Base-by-base conservation (phyloP, 805 yeast genomes). In the Yamadazyma nakazawae region DNA sequence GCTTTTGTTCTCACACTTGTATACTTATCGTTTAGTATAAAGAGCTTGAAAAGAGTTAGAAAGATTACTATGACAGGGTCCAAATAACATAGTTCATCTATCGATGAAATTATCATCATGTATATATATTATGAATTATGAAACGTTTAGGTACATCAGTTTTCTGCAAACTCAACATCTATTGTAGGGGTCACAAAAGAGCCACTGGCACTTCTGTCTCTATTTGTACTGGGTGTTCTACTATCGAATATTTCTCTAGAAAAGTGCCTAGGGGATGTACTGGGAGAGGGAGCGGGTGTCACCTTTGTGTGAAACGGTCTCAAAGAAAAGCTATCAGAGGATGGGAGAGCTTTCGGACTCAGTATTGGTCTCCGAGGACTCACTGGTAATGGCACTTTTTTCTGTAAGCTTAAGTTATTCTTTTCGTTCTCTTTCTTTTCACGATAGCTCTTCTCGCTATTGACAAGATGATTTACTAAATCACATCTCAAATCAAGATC, bases 41-140 rank as follows among this genome's bases (percentile, higher is more conserved):
- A 72, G 43, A 80, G 78, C 47, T 74, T 92, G 49, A 75, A 78
- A 37, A 76, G 75, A 48, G 72, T 92, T 37, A 91, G 87, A 58
- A 84, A 79, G 53, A 78, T 92, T 43, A 90, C 92, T 14, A 78
- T 85, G 80, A 74, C 78, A 54, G 79, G 17, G 44, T 16, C 26
- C 26, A 21, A 34, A 41, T 34, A 41, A 21, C 18, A n/a, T 13
- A 26, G 25, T 16, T 34, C 41, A 16, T 19, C 10, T 8, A 24
- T 17, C 3, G 16, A 37, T 26, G 41, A 37, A 37, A n/a, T 13
- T 25, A 16, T 16, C 6, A 14, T 34, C 34, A 9, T 38, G 41
- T 38, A 38, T 38, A 38, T 38, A 38, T 38, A 10, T 34, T 14
- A 34, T 10, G 19, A 34, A 10, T 34, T n/a, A 34, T 34, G 19